These are phyloP conservation scores for Sclerotinia borealis DNA, from an alignment of 2,329 filamentous ascomycete species.

Conservation along the genomic window DNA sequence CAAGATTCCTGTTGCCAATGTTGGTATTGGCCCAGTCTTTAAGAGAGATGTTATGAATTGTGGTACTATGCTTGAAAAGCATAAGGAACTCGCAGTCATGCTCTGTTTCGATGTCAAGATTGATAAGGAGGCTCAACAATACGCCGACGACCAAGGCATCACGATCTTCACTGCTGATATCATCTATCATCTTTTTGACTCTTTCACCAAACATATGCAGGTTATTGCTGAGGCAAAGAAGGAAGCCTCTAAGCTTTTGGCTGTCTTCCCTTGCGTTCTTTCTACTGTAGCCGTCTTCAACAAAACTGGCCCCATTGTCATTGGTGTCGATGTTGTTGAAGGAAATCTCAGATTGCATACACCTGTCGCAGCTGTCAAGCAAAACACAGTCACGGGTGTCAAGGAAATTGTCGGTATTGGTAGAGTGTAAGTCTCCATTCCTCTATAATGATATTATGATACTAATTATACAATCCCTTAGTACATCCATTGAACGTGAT, in stretches of 20 bases:
- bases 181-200: constrained; percentile 97
- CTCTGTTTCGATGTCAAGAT: constrained; percentile 99
- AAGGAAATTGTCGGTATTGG: constrained; percentile 84
- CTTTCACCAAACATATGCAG: constrained; percentile 93
- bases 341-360: constrained; percentile 82
- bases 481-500: constrained; percentile 93
- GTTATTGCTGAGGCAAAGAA: constrained; percentile 84
- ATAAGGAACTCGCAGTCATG: constrained; percentile 96
- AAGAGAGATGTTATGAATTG: constrained; percentile 96
- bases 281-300: constrained; percentile 92
- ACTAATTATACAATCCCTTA: constrained; percentile 34
- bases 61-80: constrained; percentile 94
- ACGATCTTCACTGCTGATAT: constrained; percentile 99
- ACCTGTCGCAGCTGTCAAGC: constrained; percentile 81
- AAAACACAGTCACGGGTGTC: constrained; percentile 67
- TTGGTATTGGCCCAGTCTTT: constrained; percentile 94
- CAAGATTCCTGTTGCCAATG: constrained; percentile 97
- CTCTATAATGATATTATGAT: neutral
- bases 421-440: constrained; percentile 55
- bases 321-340: constrained; percentile 93
- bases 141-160: constrained; percentile 89
- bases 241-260: constrained; percentile 90
- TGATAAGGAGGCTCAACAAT: constrained; percentile 87
- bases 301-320: constrained; percentile 91
- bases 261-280: constrained; percentile 94